A percentile compares a stretch with the other conserved stretches of the same genome.
These are phyloP conservation scores for Gossypium raimondii DNA, from an alignment of 345 rosid species.

Conservation along the genomic window DNA sequence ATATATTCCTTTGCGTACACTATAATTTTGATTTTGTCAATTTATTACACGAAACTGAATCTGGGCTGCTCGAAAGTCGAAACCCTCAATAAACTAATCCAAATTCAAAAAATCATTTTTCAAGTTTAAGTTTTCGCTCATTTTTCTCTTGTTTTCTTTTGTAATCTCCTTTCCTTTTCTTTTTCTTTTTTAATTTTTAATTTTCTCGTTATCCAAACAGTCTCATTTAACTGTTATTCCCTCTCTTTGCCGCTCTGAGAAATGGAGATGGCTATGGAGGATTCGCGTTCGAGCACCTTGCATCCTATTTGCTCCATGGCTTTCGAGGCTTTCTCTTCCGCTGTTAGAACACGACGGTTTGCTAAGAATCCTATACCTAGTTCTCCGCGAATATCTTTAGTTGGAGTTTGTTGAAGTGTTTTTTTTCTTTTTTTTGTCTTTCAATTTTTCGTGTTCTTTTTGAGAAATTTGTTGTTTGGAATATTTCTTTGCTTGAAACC, in stretches of 20 bases:
- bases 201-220: slow-evolving; percentile 17
- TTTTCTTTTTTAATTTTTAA: background rate
- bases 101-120: background rate
- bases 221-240: background rate
- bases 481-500: background rate
- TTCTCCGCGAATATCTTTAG: slow-evolving; percentile 1
- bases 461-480: background rate
- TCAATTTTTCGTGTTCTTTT: background rate
- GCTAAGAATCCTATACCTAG: slow-evolving; percentile 6
- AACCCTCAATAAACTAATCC: background rate
- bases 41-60: background rate
- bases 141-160: slow-evolving; percentile 14
- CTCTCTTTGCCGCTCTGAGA: background rate
- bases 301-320: background rate
- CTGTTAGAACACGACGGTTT: slow-evolving; percentile 8
- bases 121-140: background rate
- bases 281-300: background rate
- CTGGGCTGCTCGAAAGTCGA: background rate
- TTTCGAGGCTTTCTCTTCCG: slow-evolving; percentile 2
- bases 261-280: slow-evolving; percentile 7
- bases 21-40: background rate
- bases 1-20: background rate
- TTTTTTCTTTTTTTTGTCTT: background rate
- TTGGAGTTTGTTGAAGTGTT: background rate
- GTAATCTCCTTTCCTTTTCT: background rate